These are phyloP conservation scores for Vicia faba DNA, from an alignment of 306 rosid genomes.

Conservation along the genomic window DNA sequence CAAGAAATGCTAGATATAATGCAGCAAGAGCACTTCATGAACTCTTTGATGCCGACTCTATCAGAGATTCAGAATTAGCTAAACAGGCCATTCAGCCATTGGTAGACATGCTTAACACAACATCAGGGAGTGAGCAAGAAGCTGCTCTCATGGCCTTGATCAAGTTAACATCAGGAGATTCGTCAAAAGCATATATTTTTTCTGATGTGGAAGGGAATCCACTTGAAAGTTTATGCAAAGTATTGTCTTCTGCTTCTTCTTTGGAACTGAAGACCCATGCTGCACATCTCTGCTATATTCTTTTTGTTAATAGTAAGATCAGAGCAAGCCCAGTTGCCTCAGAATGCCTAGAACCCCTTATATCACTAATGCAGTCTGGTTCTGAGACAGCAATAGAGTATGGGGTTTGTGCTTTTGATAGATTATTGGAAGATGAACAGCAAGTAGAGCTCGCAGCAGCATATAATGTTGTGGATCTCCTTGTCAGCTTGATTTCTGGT, in stretches of 20 bases:
- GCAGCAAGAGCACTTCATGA: slow-evolving; percentile 87
- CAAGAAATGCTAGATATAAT: slow-evolving; percentile 91
- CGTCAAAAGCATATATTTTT: slow-evolving; percentile 60
- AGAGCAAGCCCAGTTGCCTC: slow-evolving; percentile 77
- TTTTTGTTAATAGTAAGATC: slow-evolving; percentile 66
- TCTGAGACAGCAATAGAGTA: slow-evolving; percentile 65
- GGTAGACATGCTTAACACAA: slow-evolving; percentile 87
- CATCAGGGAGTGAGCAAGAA: slow-evolving; percentile 85
- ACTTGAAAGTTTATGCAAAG: slow-evolving; percentile 72
- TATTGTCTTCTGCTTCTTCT: slow-evolving; percentile 72
- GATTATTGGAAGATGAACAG: slow-evolving; percentile 85
- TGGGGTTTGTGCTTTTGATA: slow-evolving; percentile 89
- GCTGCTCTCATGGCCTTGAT: slow-evolving; percentile 81
- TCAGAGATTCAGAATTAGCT: slow-evolving; percentile 79
- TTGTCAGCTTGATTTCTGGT: slow-evolving; percentile 84
- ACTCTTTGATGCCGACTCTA: slow-evolving; percentile 69
- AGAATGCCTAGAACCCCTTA: slow-evolving; percentile 75
- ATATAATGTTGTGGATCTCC: slow-evolving; percentile 72
- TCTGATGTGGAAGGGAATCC: slow-evolving; percentile 82
- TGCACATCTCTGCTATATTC: slow-evolving; percentile 73
- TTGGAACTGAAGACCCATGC: slow-evolving; percentile 79
- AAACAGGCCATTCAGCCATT: slow-evolving; percentile 86
- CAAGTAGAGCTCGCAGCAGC: slow-evolving; percentile 81
- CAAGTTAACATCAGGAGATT: slow-evolving; percentile 75
- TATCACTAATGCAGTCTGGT: slow-evolving; percentile 74